These are phyloP conservation scores for Schoenoplectus tabernaemontani DNA, from an alignment of 202 grass and related monocot species.

Conservation along the genomic window DNA sequence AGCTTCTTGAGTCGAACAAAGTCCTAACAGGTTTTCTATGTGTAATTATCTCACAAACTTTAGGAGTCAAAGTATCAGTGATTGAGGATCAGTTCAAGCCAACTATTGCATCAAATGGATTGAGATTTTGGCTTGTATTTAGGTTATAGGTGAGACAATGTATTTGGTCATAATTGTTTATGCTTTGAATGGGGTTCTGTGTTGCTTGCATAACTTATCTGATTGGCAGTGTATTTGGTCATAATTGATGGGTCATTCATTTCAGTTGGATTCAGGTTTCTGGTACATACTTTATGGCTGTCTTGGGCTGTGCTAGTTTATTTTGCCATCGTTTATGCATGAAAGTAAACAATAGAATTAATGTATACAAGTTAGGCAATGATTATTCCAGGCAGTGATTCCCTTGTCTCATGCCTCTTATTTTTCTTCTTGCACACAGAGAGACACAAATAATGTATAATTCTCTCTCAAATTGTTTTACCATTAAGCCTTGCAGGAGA, in stretches of 20 bases:
- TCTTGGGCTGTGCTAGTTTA: neutral
- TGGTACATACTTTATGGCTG: neutral
- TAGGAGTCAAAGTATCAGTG: neutral
- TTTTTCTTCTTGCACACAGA: neutral
- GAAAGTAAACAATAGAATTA: neutral
- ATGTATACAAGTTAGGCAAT: neutral
- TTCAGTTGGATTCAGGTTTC: neutral
- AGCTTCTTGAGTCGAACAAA: neutral
- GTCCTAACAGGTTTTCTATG: neutral
- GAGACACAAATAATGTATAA: neutral
- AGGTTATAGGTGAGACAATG: neutral
- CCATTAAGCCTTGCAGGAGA: neutral
- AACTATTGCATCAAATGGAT: neutral
- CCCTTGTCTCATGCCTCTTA: neutral
- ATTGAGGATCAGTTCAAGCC: neutral
- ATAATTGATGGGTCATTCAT: neutral
- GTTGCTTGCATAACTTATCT: neutral
- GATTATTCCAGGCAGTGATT: neutral
- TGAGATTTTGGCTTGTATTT: conserved; percentile 2
- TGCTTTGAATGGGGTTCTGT: neutral
- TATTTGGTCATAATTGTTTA: neutral
- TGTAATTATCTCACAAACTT: neutral
- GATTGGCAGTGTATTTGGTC: neutral
- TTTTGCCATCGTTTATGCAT: neutral
- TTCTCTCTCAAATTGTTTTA: neutral